Evolutionary conservation across 2,329 filamentous ascomycete genomes (phyloP), one percentile per base, ranked within the genome.

Genomic region (Colletotrichum liriopes): DNA sequence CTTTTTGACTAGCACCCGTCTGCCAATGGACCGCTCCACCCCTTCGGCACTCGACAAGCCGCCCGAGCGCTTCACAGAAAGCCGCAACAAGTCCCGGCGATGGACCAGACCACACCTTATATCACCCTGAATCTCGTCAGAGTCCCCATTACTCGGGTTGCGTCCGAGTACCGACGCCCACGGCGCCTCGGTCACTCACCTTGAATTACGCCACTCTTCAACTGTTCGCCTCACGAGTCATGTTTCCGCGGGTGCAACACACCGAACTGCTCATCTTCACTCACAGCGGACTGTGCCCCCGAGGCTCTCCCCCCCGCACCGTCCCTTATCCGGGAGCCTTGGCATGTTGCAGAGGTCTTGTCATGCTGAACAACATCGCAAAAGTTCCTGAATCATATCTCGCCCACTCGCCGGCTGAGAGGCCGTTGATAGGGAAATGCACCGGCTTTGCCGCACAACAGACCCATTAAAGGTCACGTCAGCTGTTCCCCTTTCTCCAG

Each of bases 101-200:
- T 72, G 65, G 59, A 60, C 65, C 70, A 72, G 65, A 72, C 65
- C 70, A 69, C 70, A 72, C 70, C 65, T 72, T 69, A 72, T 69
- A 72, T 72, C 61, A 70, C 65, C 47, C 59, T 65, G 59, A 72
- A 72, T 70, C 54, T 72, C 60, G 70, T 60, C 69, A 69, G 59
- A 59, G 32, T 59, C 59, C 65, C 59, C 35, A 70, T 59, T 54
- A 7, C 32, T 70, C 54, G 69, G 69, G 52, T 63, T 47, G 32
- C 35, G n/a, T 35, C 66, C 35, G 54, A 41, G 7, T 26, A 20
- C 35, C 47, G 65, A 59, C 41, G 51, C 32, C 32, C 32, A 39
- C 41, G 51, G 32, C 60, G 54, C 47, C 65, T 70, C 65, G 65
- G 70, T 64, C 65, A 54, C 59, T 72, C 60, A 60, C 66, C 59